Percentiles rank a stretch among this genome's conserved stretches.
Evolutionary conservation across 2,329 filamentous ascomycete species (phyloP).

Genomic region (Nigrospora osmanthi): DNA sequence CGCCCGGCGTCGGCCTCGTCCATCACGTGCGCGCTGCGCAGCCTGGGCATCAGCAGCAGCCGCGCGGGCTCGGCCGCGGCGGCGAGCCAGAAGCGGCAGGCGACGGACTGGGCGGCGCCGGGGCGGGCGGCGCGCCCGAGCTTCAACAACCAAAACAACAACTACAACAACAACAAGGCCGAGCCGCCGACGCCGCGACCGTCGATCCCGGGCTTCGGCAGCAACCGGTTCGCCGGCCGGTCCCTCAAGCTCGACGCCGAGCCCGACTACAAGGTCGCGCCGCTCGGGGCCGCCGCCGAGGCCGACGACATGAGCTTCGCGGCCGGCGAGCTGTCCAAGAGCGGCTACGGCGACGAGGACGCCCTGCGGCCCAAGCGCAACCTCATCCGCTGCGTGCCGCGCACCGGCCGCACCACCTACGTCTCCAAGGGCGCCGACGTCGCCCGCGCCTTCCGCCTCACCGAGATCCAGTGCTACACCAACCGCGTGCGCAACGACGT

Average conservation of each 20-base stretch:
- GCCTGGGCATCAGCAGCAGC: not conserved
- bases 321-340: conserved; percentile 10
- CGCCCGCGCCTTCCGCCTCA: conserved; percentile 32
- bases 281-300: not conserved
- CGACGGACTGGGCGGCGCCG: no score
- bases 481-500: conserved; percentile 54
- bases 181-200: no score
- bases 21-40: not conserved
- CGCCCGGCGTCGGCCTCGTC: not conserved
- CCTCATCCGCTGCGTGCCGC: conserved; percentile 29
- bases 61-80: no score
- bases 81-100: no score
- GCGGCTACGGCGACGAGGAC: conserved; percentile 5
- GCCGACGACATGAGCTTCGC: conserved; percentile 3
- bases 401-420: conserved; percentile 34
- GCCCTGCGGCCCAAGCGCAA: conserved; percentile 8
- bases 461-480: conserved; percentile 28
- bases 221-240: no score
- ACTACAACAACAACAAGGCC: no score
- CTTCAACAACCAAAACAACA: no score
- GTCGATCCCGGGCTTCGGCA: no score
- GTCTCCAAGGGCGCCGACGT: conserved; percentile 35
- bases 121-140: no score
- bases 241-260: no score
- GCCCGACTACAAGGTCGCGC: no score